Evolutionary conservation across 345 rosid species (phyloP), one percentile per base, ranked within the genome.

Genomic region (Citrus australasica): DNA sequence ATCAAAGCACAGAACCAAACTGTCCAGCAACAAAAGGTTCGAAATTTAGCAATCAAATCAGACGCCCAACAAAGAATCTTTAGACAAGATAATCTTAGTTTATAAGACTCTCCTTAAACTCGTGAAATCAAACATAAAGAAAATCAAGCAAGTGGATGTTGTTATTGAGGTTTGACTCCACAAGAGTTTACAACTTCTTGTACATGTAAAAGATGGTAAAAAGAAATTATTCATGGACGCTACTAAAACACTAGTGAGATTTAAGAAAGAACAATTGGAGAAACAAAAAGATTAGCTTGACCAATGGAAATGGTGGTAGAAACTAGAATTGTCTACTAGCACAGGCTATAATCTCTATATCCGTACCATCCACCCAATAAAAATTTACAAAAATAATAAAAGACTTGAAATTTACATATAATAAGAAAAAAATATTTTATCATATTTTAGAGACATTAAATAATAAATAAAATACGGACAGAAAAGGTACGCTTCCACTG

Each of bases 271-370:
- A 82, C 86, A 87, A 89, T 79, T 85, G 80, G 74, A 59, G 83
- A 70, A 84, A 83, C 67, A 74, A 79, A 53, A 53, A 80, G 84
- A 86, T 72, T 86, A 83, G 82, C 69, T 53, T 40, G 28, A 80
- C 51, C 81, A 84, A 25, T 62, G 66, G 86, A 89, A 78, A 81
- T 78, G 87, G 89, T 77, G 85, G 80, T 70, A 79, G 85, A 82
- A 84, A 63, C 5, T 28, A 4, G 58, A 80, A 82, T 85, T 88
- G 93, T 88, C 88, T 79, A 85, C 87, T 84, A 61, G 84, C 81
- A 76, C 14, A 4, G 35, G 69, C 90, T 85, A 85, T 85, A 84
- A 86, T 87, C 92, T 82, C 68, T 78, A 77, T 46, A 46, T 85
- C 89, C 84, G 70, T 63, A 58, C 83, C 78, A 78, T 79, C 77